These are phyloP conservation scores for Dryas octopetala DNA, from an alignment of 306 rosid species.

Conservation along the genomic window DNA sequence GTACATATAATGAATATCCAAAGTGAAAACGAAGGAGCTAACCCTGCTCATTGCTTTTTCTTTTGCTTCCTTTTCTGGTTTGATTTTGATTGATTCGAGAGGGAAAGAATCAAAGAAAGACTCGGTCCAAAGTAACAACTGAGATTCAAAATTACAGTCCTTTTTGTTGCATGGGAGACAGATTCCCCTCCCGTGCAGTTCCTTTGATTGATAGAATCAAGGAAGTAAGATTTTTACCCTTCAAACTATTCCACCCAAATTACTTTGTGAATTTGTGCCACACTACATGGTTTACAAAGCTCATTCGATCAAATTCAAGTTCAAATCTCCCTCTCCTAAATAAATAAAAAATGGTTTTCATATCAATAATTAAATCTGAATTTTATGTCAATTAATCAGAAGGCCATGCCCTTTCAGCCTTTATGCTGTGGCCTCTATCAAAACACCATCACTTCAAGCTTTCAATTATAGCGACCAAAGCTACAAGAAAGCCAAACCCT, in stretches of 20 bases:
- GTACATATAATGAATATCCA: slow-evolving; percentile 16
- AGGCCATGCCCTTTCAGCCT: no score
- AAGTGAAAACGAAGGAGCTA: slow-evolving; percentile 51
- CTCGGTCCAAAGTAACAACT: slow-evolving; percentile 56
- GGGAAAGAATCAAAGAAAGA: slow-evolving; percentile 36
- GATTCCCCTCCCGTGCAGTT: slow-evolving; percentile 64
- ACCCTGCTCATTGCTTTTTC: slow-evolving; percentile 52
- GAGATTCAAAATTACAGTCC: slow-evolving; percentile 55
- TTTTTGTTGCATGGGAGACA: slow-evolving; percentile 58
- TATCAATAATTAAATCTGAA: not conserved
- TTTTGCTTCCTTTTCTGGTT: slow-evolving; percentile 49
- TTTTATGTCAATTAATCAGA: not conserved
- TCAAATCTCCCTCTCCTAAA: no score
- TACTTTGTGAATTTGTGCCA: not conserved
- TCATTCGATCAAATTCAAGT: not conserved
- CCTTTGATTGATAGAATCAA: slow-evolving; percentile 20
- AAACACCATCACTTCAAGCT: no score
- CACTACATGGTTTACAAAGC: not conserved
- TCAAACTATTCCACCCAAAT: not conserved
- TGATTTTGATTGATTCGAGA: slow-evolving; percentile 70
- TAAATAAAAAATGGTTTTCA: no score
- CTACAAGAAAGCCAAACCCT: no score
- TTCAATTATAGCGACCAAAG: no score
- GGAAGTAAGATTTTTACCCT: not conserved
- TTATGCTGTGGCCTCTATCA: no score